Percentiles rank a stretch among this genome's conserved stretches.
These are phyloP conservation scores for Candida anglica DNA, from an alignment of 805 yeast species.

Conservation along the genomic window DNA sequence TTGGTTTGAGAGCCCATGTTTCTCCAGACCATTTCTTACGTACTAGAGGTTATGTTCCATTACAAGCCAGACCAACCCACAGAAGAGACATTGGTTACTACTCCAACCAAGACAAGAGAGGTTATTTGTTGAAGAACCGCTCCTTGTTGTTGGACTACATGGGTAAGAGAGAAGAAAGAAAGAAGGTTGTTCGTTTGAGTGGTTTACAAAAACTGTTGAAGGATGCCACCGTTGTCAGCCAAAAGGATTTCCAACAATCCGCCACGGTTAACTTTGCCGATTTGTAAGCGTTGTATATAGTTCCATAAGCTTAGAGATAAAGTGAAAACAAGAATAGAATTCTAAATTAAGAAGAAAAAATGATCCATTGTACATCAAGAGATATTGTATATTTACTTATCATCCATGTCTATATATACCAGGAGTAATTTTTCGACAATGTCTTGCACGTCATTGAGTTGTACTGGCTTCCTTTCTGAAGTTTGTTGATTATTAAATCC, in stretches of 20 bases:
- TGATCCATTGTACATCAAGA: slow-evolving; percentile 1
- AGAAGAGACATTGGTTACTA: slow-evolving; percentile 79
- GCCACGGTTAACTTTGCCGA: slow-evolving; percentile 15
- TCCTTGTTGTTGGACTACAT: slow-evolving; percentile 37
- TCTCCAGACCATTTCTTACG: slow-evolving; percentile 66
- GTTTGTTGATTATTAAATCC: slow-evolving; percentile 14
- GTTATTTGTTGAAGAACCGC: slow-evolving; percentile 55
- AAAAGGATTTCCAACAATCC: slow-evolving; percentile 12
- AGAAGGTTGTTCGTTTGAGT: slow-evolving; percentile 23
- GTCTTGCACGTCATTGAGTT: slow-evolving; percentile 30
- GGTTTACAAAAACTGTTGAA: slow-evolving; percentile 35
- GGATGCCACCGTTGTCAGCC: slow-evolving; percentile 19
- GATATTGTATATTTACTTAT: background rate
- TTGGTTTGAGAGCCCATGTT: slow-evolving; percentile 72
- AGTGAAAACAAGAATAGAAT: background rate
- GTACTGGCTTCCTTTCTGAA: slow-evolving; percentile 9
- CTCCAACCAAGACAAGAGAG: slow-evolving; percentile 66
- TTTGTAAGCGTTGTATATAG: slow-evolving; percentile 10
- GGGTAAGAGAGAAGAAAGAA: slow-evolving; percentile 14
- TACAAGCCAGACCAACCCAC: slow-evolving; percentile 80
- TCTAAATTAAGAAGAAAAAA: background rate
- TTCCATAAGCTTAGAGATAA: background rate
- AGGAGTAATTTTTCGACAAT: slow-evolving; percentile 36
- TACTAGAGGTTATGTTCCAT: slow-evolving; percentile 76
- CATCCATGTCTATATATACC: slow-evolving; percentile 31